Evolutionary conservation across 805 yeast genomes (phyloP).

Genomic region (Kuraishia hungarica): DNA sequence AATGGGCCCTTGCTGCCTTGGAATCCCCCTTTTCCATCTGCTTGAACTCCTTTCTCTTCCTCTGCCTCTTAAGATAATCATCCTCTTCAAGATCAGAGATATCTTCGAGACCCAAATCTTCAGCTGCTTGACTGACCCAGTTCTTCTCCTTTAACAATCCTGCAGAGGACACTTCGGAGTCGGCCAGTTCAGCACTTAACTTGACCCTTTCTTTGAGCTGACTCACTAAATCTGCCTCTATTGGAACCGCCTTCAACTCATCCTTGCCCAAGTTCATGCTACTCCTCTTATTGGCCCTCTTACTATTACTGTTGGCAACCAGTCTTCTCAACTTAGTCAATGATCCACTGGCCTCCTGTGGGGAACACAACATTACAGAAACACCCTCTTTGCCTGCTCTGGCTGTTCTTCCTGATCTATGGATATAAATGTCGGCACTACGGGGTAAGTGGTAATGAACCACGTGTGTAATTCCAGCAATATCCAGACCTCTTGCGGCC

Average conservation of each 20-base stretch:
- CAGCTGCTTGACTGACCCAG: slow-evolving; percentile 89
- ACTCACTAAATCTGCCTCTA: slow-evolving; percentile 65
- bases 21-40: slow-evolving; percentile 43
- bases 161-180: slow-evolving; percentile 51
- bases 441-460: slow-evolving; percentile 94
- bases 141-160: slow-evolving; percentile 52
- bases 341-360: slow-evolving; percentile 89
- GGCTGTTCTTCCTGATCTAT: slow-evolving; percentile 97
- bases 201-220: slow-evolving; percentile 63
- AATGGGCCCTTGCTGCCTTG: slow-evolving; percentile 37
- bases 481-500: slow-evolving; percentile 96
- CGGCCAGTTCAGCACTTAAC: slow-evolving; percentile 70
- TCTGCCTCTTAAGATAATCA: slow-evolving; percentile 54
- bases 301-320: slow-evolving; percentile 19
- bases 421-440: slow-evolving; percentile 89
- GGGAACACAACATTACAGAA: slow-evolving; percentile 87
- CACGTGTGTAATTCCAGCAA: slow-evolving; percentile 84
- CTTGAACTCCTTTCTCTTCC: slow-evolving; percentile 44
- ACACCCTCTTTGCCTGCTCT: slow-evolving; percentile 93
- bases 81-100: slow-evolving; percentile 64
- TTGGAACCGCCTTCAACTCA: slow-evolving; percentile 61
- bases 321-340: slow-evolving; percentile 62
- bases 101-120: slow-evolving; percentile 79
- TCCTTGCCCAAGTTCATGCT: slow-evolving; percentile 1
- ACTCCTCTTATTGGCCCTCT: slow-evolving; percentile 3